These are phyloP conservation scores for Colletotrichum scovillei DNA, from an alignment of 2,329 filamentous ascomycete genomes.

Conservation along the genomic window DNA sequence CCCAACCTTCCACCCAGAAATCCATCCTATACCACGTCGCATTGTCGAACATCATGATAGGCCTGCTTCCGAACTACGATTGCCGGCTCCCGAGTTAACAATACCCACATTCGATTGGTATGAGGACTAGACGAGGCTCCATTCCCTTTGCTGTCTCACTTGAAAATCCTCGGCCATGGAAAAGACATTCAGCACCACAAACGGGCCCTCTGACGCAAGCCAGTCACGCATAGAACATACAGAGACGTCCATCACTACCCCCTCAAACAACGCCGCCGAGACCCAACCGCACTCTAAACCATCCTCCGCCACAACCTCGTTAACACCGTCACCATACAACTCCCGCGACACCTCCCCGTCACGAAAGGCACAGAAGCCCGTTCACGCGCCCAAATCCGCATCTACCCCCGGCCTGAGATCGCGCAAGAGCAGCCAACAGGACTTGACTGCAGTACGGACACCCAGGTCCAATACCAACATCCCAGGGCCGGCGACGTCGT, in stretches of 20 bases:
- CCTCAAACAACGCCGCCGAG: slow-evolving; percentile 42
- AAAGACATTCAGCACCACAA: slow-evolving; percentile 45
- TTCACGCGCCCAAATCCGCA: slow-evolving; percentile 44
- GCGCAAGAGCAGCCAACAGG: slow-evolving; percentile 73
- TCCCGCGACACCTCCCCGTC: slow-evolving; percentile 62
- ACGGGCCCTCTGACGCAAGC: slow-evolving; percentile 41
- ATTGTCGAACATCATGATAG: slow-evolving; percentile 37
- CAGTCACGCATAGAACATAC: slow-evolving; percentile 32
- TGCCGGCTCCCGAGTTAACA: slow-evolving; percentile 36
- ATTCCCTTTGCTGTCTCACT: slow-evolving; percentile 38
- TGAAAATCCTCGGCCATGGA: slow-evolving; percentile 48
- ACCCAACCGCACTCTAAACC: slow-evolving; percentile 47
- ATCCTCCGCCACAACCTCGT: slow-evolving; percentile 51
- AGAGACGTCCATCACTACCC: slow-evolving; percentile 38
- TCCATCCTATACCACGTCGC: slow-evolving; percentile 30
- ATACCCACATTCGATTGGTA: slow-evolving; percentile 35
- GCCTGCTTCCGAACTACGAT: slow-evolving; percentile 30
- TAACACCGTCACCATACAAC: slow-evolving; percentile 48
- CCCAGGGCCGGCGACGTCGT: slow-evolving; percentile 70
- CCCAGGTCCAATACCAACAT: slow-evolving; percentile 61
- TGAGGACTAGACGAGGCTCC: slow-evolving; percentile 35
- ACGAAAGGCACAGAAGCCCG: slow-evolving; percentile 50
- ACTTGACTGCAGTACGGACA: slow-evolving; percentile 71
- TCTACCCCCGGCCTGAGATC: slow-evolving; percentile 59
- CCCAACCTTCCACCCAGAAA: slow-evolving; percentile 11